These are phyloP conservation scores for Zymoseptoria ardabiliae DNA, from an alignment of 2,329 filamentous ascomycete genomes.

Conservation along the genomic window DNA sequence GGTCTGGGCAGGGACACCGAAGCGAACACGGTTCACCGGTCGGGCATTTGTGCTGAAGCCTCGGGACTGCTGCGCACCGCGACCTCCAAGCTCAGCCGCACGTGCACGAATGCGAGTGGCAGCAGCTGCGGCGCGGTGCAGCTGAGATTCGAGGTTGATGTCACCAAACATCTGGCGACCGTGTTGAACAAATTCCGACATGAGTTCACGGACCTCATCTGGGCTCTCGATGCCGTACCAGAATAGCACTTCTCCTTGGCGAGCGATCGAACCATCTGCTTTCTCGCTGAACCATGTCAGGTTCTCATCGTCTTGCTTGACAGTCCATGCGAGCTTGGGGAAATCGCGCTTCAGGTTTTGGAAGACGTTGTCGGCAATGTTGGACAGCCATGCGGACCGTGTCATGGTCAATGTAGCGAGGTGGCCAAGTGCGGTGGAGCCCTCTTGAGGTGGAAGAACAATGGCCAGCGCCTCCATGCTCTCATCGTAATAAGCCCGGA, in stretches of 20 bases:
- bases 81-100: slow-evolving; percentile 35
- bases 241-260: slow-evolving; percentile 77
- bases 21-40: slow-evolving; percentile 12
- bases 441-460: slow-evolving; percentile 65
- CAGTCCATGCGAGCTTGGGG: slow-evolving; percentile 89
- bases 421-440: slow-evolving; percentile 66
- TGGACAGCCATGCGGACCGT: slow-evolving; percentile 88
- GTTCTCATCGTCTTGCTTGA: slow-evolving; percentile 92
- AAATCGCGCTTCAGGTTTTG: slow-evolving; percentile 89
- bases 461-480: slow-evolving; percentile 87
- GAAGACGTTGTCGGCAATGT: slow-evolving; percentile 93
- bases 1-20: slow-evolving; percentile 13
- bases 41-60: slow-evolving; percentile 57
- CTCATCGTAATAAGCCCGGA: slow-evolving; percentile 93
- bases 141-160: slow-evolving; percentile 78
- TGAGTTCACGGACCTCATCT: slow-evolving; percentile 73
- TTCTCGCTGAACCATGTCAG: slow-evolving; percentile 98
- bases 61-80: slow-evolving; percentile 51
- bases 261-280: slow-evolving; percentile 82
- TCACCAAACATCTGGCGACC: slow-evolving; percentile 83
- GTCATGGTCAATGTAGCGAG: slow-evolving; percentile 88
- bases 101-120: slow-evolving; percentile 53
- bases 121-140: slow-evolving; percentile 68
- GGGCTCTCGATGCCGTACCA: slow-evolving; percentile 86
- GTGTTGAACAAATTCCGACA: slow-evolving; percentile 76